A percentile compares a stretch with the other conserved stretches of the same genome.
These are phyloP conservation scores for Fusarium clavum DNA, from an alignment of 2,329 filamentous ascomycete species.

Conservation along the genomic window DNA sequence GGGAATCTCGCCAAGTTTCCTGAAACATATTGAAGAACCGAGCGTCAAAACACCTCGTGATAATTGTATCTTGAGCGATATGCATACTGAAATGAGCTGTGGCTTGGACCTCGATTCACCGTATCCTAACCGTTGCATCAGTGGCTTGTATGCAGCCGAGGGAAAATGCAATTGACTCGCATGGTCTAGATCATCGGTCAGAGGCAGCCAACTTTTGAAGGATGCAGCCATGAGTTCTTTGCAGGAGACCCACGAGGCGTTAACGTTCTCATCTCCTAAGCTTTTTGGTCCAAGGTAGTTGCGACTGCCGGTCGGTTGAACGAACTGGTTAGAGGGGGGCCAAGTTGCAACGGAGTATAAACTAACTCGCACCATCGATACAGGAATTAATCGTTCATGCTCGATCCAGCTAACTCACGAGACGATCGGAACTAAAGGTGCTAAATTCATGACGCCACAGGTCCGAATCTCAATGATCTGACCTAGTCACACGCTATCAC, in stretches of 20 bases:
- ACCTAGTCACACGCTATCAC: background rate
- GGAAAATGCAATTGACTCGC: background rate
- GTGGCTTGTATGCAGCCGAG: background rate
- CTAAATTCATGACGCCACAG: background rate
- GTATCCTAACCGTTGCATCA: background rate
- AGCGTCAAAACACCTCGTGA: background rate
- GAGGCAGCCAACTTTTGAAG: background rate
- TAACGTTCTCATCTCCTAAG: background rate
- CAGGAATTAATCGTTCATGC: background rate
- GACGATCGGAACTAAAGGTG: background rate
- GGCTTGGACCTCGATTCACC: background rate
- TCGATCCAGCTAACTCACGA: background rate
- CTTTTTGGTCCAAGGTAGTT: background rate
- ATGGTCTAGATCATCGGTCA: background rate
- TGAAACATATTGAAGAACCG: background rate
- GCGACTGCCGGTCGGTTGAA: background rate
- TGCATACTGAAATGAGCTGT: background rate
- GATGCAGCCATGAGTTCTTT: background rate
- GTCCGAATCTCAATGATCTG: background rate
- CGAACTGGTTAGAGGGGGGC: background rate
- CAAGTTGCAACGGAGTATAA: background rate
- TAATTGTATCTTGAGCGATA: background rate
- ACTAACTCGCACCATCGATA: background rate
- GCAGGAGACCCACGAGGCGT: background rate
- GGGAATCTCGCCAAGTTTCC: background rate